Percentiles rank a stretch among this genome's conserved stretches.
Conservation (phyloP, 495 filamentous ascomycete species). For the Neurospora sp. region DNA sequence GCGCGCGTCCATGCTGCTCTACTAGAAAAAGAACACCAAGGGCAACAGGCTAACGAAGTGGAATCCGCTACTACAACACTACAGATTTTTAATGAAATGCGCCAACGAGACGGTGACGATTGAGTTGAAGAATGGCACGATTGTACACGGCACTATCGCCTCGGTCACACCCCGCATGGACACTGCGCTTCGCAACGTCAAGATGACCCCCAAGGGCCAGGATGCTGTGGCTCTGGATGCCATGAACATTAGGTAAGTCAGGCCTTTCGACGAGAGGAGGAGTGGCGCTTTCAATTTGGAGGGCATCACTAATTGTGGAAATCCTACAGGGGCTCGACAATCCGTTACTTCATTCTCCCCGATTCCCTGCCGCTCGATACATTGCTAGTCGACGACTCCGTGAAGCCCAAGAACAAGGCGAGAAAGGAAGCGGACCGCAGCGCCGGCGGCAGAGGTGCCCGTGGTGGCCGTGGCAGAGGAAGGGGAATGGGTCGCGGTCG, state of each 20-base stretch:
- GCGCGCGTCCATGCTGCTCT: background rate
- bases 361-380: conserved; percentile 92
- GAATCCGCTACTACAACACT: background rate
- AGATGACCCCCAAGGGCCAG: conserved; percentile 82
- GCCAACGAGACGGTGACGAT: conserved; percentile 95
- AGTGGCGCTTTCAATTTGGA: background rate
- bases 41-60: conserved; percentile 3
- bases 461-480: conserved; percentile 54
- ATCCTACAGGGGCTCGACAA: conserved; percentile 64
- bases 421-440: conserved; percentile 74
- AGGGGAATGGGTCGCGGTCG: conserved; percentile 11
- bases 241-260: conserved; percentile 58
- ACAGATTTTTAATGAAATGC: conserved; percentile 97
- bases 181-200: conserved; percentile 83
- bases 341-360: conserved; percentile 82
- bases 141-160: conserved; percentile 90
- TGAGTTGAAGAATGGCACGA: conserved; percentile 96
- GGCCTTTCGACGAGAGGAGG: background rate
- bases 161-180: conserved; percentile 97
- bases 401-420: conserved; percentile 99
- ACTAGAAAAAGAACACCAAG: background rate
- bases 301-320: conserved; percentile 4
- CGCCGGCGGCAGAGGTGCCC: conserved; percentile 50
- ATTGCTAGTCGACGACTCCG: conserved; percentile 86
- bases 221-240: conserved; percentile 80